These are phyloP conservation scores for Amaranthus tricolor DNA, from an alignment of 179 eudicot genomes.

Conservation along the genomic window DNA sequence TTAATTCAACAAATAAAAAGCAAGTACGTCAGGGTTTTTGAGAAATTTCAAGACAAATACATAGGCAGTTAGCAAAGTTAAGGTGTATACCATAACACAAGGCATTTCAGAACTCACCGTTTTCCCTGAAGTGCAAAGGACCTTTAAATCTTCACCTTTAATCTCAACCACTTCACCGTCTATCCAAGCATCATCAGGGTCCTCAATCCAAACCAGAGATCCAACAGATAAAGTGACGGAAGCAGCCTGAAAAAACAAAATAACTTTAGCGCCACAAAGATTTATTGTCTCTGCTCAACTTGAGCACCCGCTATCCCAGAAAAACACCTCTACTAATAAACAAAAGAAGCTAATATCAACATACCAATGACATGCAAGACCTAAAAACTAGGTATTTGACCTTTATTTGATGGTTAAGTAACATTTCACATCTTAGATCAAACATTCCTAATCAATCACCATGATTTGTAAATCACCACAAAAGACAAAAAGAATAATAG, in stretches of 20 bases:
- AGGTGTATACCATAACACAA: neutral
- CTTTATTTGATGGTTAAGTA: neutral
- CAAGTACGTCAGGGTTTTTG: neutral
- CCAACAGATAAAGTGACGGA: slow-evolving; percentile 66
- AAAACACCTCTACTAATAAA: slow-evolving; percentile 8
- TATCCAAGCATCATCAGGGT: slow-evolving; percentile 85
- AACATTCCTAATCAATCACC: too few relatives aligned
- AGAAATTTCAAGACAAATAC: neutral
- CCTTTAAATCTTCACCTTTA: slow-evolving; percentile 62
- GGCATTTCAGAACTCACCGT: slow-evolving; percentile 48
- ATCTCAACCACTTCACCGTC: slow-evolving; percentile 88
- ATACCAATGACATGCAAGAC: neutral
- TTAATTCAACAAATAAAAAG: neutral
- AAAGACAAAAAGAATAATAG: too few relatives aligned
- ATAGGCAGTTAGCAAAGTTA: neutral
- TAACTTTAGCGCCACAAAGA: neutral
- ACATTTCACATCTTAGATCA: too few relatives aligned
- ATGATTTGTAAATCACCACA: too few relatives aligned
- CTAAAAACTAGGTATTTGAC: neutral
- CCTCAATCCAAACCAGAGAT: slow-evolving; percentile 93
- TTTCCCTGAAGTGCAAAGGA: slow-evolving; percentile 82
- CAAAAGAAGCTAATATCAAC: neutral
- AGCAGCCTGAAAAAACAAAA: slow-evolving; percentile 62
- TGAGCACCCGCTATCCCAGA: neutral
- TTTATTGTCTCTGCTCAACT: neutral